A percentile compares a stretch with the other conserved stretches of the same genome.
phyloP scores from a whole-genome alignment of 495 filamentous ascomycete genomes.

The Ascodesmis nigricans region DNA sequence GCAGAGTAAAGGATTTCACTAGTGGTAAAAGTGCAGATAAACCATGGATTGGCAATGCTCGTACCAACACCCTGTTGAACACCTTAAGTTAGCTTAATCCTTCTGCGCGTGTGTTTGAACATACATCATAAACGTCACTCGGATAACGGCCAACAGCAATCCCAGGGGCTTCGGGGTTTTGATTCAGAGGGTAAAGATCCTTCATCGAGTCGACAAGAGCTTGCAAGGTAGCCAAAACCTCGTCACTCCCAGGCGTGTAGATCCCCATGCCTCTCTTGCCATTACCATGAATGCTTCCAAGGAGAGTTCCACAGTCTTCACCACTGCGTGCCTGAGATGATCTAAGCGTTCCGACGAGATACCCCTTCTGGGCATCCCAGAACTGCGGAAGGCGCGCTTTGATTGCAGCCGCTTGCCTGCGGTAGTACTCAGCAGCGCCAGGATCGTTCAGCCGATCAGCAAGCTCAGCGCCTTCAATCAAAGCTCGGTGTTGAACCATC shows the following conservation, averaged over 20 bases:
- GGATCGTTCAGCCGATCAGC: constrained; percentile 26
- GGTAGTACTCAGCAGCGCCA: constrained; percentile 25
- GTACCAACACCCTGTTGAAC: constrained; percentile 8
- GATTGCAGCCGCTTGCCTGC: constrained; percentile 34
- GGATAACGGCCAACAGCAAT: constrained; percentile 46
- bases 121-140: constrained; percentile 39
- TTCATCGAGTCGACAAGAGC: constrained; percentile 39
- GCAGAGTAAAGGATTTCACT: constrained; percentile 42
- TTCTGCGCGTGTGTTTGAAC: constrained; percentile 38
- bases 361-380: constrained; percentile 34
- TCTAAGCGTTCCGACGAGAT: constrained; percentile 36
- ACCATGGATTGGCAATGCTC: constrained; percentile 31
- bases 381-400: constrained; percentile 39
- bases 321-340: constrained; percentile 31
- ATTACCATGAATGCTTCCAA: constrained; percentile 41
- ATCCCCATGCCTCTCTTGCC: constrained; percentile 36
- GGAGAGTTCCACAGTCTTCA: constrained; percentile 39
- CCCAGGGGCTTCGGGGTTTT: constrained; percentile 27
- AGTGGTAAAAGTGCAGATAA: constrained; percentile 34
- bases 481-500: constrained; percentile 28
- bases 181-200: constrained; percentile 37
- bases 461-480: constrained; percentile 42
- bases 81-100: neutral
- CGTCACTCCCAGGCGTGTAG: constrained; percentile 42
- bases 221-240: constrained; percentile 43